Evolutionary conservation across 495 filamentous ascomycete species (phyloP).

Genomic region (Terfezia claveryi): DNA sequence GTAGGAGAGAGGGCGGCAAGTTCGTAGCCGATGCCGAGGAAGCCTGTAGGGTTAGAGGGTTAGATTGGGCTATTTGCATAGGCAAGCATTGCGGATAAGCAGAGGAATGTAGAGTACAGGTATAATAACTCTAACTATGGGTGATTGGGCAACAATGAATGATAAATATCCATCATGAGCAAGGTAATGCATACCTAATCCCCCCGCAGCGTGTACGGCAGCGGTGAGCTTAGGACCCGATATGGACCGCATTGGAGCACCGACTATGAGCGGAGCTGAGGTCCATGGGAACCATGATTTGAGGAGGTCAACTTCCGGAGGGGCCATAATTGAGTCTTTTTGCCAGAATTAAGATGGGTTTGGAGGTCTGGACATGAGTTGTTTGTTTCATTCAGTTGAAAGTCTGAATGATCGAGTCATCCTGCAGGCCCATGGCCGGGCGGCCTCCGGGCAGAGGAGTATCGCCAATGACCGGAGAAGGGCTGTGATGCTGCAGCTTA

Average conservation of each 20-base stretch:
- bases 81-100: background rate
- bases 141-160: background rate
- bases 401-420: background rate
- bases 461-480: too few relatives aligned
- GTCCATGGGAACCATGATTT: conserved; percentile 40
- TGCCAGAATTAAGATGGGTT: background rate
- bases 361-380: background rate
- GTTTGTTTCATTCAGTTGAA: background rate
- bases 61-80: background rate
- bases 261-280: conserved; percentile 35
- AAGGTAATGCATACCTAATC: conserved; percentile 27
- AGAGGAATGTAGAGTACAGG: background rate
- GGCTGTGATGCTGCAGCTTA: too few relatives aligned
- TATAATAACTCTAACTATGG: background rate
- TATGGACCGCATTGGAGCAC: conserved; percentile 54
- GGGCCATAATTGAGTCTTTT: background rate
- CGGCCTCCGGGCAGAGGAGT: too few relatives aligned
- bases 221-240: conserved; percentile 35
- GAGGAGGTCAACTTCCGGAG: background rate
- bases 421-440: background rate
- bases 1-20: conserved; percentile 10
- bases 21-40: conserved; percentile 21
- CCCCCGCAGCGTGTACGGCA: conserved; percentile 42
- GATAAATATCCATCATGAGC: too few relatives aligned
- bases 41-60: conserved; percentile 16